Evolutionary conservation across 345 rosid genomes (phyloP).

Genomic region (Euphorbia lathyris): DNA sequence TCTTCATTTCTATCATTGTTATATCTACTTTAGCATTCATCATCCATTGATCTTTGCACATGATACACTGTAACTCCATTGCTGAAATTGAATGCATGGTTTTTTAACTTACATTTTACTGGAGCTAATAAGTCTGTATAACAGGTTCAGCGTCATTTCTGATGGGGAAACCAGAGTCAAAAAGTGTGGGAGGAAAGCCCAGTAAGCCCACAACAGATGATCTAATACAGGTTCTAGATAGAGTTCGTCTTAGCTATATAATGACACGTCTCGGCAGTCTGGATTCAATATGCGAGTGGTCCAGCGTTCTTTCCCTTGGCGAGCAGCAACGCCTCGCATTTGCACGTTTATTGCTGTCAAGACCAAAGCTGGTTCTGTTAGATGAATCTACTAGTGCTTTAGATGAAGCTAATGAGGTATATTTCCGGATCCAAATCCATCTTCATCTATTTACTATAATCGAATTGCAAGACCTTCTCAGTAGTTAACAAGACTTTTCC

Average conservation of each 20-base stretch:
- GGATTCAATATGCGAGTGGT: conserved; percentile 76
- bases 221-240: conserved; percentile 53
- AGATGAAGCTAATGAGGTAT: conserved; percentile 91
- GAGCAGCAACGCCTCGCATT: conserved; percentile 97
- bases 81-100: not conserved
- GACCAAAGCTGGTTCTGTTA: conserved; percentile 73
- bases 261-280: conserved; percentile 64
- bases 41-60: not conserved
- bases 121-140: conserved; percentile 9
- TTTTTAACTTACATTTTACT: not conserved
- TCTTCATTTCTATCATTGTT: not conserved
- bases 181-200: conserved; percentile 29
- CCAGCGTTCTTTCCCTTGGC: conserved; percentile 93
- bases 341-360: conserved; percentile 76
- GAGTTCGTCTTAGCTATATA: conserved; percentile 69
- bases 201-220: conserved; percentile 64
- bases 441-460: not conserved
- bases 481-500: not conserved
- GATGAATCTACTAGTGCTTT: conserved; percentile 96
- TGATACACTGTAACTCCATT: not conserved
- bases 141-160: conserved; percentile 52
- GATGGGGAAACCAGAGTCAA: conserved; percentile 25
- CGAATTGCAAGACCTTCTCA: not conserved
- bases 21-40: not conserved
- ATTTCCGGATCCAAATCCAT: not conserved